phyloP scores from a whole-genome alignment of 2,329 filamentous ascomycete genomes.

The Stagonosporopsis vannaccii region DNA sequence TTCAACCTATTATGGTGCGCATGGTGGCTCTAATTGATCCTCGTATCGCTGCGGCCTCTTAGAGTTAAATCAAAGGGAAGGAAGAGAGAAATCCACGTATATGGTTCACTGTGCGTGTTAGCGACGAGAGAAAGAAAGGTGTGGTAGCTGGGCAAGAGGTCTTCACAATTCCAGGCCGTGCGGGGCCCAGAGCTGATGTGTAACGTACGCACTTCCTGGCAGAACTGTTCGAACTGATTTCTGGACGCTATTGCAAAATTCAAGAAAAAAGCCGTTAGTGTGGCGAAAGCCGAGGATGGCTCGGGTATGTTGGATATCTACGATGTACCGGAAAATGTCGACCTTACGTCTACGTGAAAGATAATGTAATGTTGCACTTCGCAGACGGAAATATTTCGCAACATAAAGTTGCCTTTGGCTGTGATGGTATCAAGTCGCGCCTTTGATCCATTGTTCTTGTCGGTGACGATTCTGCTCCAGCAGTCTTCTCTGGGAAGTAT shows the following conservation, averaged over 20 bases:
- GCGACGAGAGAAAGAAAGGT: slow-evolving; percentile 31
- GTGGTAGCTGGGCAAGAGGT: slow-evolving; percentile 26
- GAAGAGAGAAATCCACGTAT: slow-evolving; percentile 22
- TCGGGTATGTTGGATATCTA: slow-evolving; percentile 15
- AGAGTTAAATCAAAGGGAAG: slow-evolving; percentile 19
- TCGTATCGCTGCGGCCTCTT: slow-evolving; percentile 21
- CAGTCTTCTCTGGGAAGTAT: slow-evolving; percentile 65
- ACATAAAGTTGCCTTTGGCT: slow-evolving; percentile 63
- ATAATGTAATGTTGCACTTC: slow-evolving; percentile 48
- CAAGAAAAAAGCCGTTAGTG: slow-evolving; percentile 46
- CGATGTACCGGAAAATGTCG: not conserved
- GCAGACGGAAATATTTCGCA: slow-evolving; percentile 54
- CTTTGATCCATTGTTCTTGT: slow-evolving; percentile 63
- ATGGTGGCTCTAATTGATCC: slow-evolving; percentile 54
- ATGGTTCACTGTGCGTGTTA: slow-evolving; percentile 36
- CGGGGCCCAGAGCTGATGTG: slow-evolving; percentile 46
- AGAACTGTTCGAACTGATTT: slow-evolving; percentile 56
- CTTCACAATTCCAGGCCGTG: slow-evolving; percentile 34
- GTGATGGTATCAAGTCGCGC: slow-evolving; percentile 69
- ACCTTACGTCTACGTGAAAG: not conserved
- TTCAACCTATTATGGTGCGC: slow-evolving; percentile 43
- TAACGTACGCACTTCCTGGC: slow-evolving; percentile 60
- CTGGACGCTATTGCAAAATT: slow-evolving; percentile 53
- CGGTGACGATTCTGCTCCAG: slow-evolving; percentile 46
- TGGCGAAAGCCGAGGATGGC: slow-evolving; percentile 33